Conservation (phyloP, 805 yeast species). For the Metschnikowia colocasiae region DNA sequence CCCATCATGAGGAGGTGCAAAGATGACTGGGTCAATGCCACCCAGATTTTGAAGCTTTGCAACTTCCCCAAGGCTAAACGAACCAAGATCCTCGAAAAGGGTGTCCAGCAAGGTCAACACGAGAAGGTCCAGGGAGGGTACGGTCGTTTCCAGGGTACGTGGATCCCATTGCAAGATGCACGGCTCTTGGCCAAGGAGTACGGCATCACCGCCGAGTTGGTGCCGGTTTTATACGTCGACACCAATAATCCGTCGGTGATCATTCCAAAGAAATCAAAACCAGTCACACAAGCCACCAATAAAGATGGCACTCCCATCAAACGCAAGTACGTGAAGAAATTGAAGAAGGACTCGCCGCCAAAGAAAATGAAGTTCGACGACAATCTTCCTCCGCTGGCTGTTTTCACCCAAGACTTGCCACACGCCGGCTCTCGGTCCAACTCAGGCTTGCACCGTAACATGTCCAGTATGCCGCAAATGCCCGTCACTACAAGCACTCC, state of each 20-base stretch:
- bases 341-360: conserved; percentile 42
- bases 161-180: conserved; percentile 87
- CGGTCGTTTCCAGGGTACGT: conserved; percentile 95
- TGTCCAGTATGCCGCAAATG: conserved; percentile 7
- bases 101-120: conserved; percentile 85
- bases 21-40: conserved; percentile 97
- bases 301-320: conserved; percentile 42
- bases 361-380: conserved; percentile 40
- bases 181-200: conserved; percentile 38
- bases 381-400: conserved; percentile 18
- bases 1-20: conserved; percentile 85
- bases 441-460: conserved; percentile 1
- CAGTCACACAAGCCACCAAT: conserved; percentile 17
- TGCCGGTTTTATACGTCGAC: conserved; percentile 41
- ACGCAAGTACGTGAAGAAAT: conserved; percentile 50
- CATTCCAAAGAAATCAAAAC: conserved; percentile 35
- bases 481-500: conserved; percentile 6
- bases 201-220: conserved; percentile 36
- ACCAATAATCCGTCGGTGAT: conserved; percentile 32
- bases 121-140: conserved; percentile 97
- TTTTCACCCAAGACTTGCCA: conserved; percentile 20
- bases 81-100: conserved; percentile 86
- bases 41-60: conserved; percentile 91
- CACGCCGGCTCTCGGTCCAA: conserved; percentile 7
- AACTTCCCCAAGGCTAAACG: conserved; percentile 92